Percentiles rank a stretch among this genome's conserved stretches.
Conservation (phyloP, 805 yeast species). For the Citeromyces nyonsensis region DNA sequence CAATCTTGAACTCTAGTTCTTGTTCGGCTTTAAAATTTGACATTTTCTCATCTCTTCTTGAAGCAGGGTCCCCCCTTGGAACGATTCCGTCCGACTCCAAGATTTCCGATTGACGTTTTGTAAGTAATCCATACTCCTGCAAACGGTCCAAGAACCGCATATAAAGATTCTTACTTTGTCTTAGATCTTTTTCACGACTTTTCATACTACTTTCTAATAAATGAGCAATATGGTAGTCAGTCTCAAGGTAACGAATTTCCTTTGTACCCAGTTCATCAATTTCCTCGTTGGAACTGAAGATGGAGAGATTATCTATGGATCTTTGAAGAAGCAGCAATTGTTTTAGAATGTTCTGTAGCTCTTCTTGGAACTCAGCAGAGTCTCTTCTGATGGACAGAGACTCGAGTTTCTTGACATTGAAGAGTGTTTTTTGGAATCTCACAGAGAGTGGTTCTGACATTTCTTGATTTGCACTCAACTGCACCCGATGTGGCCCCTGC, state of each 20-base stretch:
- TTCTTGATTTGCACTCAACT: too few species aligned
- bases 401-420: slow-evolving; percentile 4
- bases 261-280: slow-evolving; percentile 53
- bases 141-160: slow-evolving; percentile 28
- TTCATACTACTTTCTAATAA: slow-evolving; percentile 12
- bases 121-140: slow-evolving; percentile 26
- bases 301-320: slow-evolving; percentile 26
- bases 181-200: slow-evolving; percentile 16
- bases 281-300: slow-evolving; percentile 62
- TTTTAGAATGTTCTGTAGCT: slow-evolving; percentile 19
- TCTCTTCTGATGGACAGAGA: slow-evolving; percentile 8
- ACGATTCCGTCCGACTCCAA: slow-evolving; percentile 22
- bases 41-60: slow-evolving; percentile 57
- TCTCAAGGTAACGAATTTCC: slow-evolving; percentile 41
- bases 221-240: slow-evolving; percentile 44
- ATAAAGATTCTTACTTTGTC: slow-evolving; percentile 24
- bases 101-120: slow-evolving; percentile 16
- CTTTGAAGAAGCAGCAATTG: slow-evolving; percentile 27
- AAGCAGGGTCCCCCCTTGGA: slow-evolving; percentile 18
- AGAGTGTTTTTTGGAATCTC: slow-evolving; percentile 5
- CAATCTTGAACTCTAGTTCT: slow-evolving; percentile 27
- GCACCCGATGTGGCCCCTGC: too few species aligned
- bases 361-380: slow-evolving; percentile 15
- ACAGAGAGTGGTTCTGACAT: slow-evolving; percentile 5
- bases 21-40: slow-evolving; percentile 48